Evolutionary conservation across 2,329 filamentous ascomycete species (phyloP).

Genomic region (Zymoseptoria pseudotritici): DNA sequence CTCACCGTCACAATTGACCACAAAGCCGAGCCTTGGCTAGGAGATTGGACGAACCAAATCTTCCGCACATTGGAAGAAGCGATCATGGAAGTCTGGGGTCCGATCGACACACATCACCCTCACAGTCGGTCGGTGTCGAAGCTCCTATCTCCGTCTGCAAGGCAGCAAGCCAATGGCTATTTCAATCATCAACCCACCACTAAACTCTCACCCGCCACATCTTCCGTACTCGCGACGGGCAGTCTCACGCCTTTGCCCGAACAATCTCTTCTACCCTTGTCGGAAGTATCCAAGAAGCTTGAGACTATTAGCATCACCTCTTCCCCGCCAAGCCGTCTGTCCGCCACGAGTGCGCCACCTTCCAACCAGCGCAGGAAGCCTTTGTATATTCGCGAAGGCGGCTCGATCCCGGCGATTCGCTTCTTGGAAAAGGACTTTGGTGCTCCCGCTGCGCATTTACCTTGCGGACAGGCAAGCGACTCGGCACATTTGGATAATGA

Average conservation of each 20-base stretch:
- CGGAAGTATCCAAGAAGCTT: conserved; percentile 19
- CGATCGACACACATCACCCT: conserved; percentile 32
- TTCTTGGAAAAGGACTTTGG: conserved; percentile 92
- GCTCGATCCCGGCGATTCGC: conserved; percentile 86
- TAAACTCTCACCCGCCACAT: conserved; percentile 44
- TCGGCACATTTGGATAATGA: conserved; percentile 93
- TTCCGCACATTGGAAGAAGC: conserved; percentile 83
- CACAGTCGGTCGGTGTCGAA: conserved; percentile 12
- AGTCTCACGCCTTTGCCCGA: conserved; percentile 29
- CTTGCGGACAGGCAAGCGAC: conserved; percentile 91
- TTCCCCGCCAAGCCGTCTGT: conserved; percentile 1
- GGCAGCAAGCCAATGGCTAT: conserved; percentile 12
- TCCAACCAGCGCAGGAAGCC: conserved; percentile 46
- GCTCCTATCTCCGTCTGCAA: conserved; percentile 9
- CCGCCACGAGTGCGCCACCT: conserved; percentile 32
- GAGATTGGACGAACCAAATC: conserved; percentile 77
- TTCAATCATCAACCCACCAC: conserved; percentile 27
- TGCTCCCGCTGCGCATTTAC: conserved; percentile 84
- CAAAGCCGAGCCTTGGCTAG: conserved; percentile 87
- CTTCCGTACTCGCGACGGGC: conserved; percentile 44
- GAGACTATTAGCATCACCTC: conserved; percentile 18
- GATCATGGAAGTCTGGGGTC: conserved; percentile 76
- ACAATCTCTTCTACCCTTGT: conserved; percentile 16
- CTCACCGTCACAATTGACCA: conserved; percentile 82
- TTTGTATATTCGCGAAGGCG: conserved; percentile 90